These are phyloP conservation scores for Triticum monococcum DNA, from an alignment of 176 grass and related monocot species.

Conservation along the genomic window DNA sequence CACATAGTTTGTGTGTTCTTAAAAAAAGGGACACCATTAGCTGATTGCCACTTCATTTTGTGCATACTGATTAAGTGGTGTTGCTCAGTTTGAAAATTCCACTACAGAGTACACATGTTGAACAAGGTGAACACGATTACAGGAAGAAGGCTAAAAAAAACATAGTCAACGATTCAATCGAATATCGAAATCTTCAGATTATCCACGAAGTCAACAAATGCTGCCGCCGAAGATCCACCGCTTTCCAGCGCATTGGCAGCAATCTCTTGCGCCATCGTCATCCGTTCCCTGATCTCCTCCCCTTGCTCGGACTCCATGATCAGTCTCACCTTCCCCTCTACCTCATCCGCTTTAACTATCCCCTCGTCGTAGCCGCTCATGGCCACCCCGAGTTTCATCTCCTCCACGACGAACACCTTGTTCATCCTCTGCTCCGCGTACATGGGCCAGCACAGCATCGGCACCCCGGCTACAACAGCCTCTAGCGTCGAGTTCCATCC, in stretches of 20 bases:
- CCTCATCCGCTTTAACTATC: constrained; percentile 11
- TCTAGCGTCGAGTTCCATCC: constrained; percentile 59
- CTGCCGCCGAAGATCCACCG: constrained; percentile 25
- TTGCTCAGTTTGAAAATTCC: not conserved
- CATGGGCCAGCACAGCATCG: constrained; percentile 50
- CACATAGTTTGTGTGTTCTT: no score
- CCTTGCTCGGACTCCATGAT: constrained; percentile 36
- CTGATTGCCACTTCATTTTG: not conserved
- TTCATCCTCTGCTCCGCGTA: constrained; percentile 54
- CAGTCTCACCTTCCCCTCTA: constrained; percentile 37
- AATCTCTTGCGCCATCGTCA: not conserved
- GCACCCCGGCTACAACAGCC: constrained; percentile 26
- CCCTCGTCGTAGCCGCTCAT: constrained; percentile 39
- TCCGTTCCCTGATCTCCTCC: constrained; percentile 18
- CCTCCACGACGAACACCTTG: constrained; percentile 37
- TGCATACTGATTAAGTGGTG: not conserved
- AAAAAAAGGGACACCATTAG: no score
- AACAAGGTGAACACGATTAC: not conserved
- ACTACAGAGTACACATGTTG: no score
- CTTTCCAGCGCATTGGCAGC: not conserved
- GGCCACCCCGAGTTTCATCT: constrained; percentile 23
- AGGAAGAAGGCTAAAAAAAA: not conserved
- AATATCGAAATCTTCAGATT: not conserved
- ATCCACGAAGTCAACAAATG: constrained; percentile 11
- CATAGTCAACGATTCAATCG: not conserved